Conservation (phyloP, 2,329 filamentous ascomycete species). For the Colletotrichum lentis region DNA sequence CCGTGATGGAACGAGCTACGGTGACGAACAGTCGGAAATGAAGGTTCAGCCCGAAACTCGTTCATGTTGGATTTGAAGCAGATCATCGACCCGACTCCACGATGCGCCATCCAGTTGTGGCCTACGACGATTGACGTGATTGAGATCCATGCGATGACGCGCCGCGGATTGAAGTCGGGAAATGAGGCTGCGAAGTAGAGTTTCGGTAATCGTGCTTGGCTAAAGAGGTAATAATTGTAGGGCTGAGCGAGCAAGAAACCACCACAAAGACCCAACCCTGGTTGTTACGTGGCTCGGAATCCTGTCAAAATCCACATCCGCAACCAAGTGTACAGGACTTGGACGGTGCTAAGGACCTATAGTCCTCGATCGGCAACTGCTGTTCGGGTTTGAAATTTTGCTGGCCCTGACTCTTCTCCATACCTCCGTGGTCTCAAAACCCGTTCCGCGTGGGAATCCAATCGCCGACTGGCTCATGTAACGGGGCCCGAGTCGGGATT, state of each 20-base stretch:
- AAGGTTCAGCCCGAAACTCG: constrained; percentile 6
- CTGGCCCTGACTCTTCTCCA: background rate
- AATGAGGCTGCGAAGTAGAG: background rate
- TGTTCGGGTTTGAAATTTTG: background rate
- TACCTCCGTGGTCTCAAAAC: no score
- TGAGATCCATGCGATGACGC: background rate
- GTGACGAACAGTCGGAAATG: background rate
- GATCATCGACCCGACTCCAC: no score
- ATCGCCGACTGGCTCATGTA: background rate
- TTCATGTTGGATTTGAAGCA: background rate
- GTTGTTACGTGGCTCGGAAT: background rate
- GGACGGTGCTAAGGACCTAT: background rate
- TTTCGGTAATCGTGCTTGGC: constrained; percentile 3
- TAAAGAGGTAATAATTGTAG: background rate
- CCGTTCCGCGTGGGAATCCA: background rate
- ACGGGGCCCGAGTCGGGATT: background rate
- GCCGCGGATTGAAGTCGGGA: background rate
- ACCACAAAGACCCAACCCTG: background rate
- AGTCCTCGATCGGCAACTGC: background rate
- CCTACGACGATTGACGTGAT: background rate
- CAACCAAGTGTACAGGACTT: no score
- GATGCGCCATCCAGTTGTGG: background rate
- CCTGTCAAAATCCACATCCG: background rate
- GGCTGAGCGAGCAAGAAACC: background rate
- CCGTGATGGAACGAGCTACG: background rate